Evolutionary conservation across 805 yeast species (phyloP).

Genomic region (Pichia ethanolica): DNA sequence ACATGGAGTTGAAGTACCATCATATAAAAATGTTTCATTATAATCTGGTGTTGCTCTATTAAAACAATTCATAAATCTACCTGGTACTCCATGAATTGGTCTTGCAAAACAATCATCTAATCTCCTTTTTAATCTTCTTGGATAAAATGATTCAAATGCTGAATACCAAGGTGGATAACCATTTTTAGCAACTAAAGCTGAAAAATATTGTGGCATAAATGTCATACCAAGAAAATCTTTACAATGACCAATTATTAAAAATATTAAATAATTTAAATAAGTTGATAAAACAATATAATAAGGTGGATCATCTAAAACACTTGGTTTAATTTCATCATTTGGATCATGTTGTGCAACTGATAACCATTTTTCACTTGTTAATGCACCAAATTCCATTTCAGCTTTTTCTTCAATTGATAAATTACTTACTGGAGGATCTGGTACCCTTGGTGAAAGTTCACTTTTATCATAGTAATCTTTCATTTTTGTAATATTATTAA

Average conservation of each 20-base stretch:
- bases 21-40: conserved; percentile 58
- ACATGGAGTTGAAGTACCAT: conserved; percentile 71
- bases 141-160: conserved; percentile 88
- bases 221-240: conserved; percentile 80
- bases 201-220: conserved; percentile 59
- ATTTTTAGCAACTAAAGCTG: conserved; percentile 63
- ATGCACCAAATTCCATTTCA: conserved; percentile 69
- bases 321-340: conserved; percentile 52
- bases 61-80: conserved; percentile 76
- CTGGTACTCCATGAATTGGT: conserved; percentile 97
- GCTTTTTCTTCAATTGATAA: conserved; percentile 29
- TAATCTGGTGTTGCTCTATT: conserved; percentile 67
- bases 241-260: conserved; percentile 83
- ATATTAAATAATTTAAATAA: conserved; percentile 73
- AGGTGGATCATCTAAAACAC: conserved; percentile 78
- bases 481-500: neutral
- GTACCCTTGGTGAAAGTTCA: conserved; percentile 18
- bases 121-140: conserved; percentile 84
- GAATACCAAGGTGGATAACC: conserved; percentile 97
- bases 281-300: conserved; percentile 72
- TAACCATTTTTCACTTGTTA: conserved; percentile 58
- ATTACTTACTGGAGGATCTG: conserved; percentile 27
- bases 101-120: conserved; percentile 92
- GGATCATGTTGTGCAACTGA: conserved; percentile 53
- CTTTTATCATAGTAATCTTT: conserved; percentile 1